Percentiles rank a stretch among this genome's conserved stretches.
These are phyloP conservation scores for Sequoia sempervirens DNA, from an alignment of 75 land plant genomes.

Conservation along the genomic window DNA sequence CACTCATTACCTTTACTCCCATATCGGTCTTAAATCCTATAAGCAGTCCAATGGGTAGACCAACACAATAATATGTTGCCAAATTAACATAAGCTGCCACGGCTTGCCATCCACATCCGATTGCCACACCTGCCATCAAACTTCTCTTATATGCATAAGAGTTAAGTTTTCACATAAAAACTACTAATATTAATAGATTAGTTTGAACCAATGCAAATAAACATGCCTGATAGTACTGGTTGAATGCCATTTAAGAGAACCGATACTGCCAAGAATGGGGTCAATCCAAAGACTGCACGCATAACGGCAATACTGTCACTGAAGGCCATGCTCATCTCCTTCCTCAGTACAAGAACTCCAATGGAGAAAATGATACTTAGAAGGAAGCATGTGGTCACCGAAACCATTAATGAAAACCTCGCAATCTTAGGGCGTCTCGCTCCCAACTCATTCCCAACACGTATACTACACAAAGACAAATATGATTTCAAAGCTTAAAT, in stretches of 20 bases:
- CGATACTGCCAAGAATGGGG: conserved; percentile 40
- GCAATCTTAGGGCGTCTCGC: conserved; percentile 44
- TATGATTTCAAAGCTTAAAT: no score
- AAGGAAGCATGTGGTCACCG: conserved; percentile 19
- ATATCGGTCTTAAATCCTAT: conserved; percentile 42
- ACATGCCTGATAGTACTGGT: conserved; percentile 46
- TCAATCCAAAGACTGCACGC: conserved; percentile 25
- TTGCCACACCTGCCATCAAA: conserved; percentile 38
- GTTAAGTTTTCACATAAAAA: neutral
- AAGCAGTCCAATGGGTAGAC: conserved; percentile 47
- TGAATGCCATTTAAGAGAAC: conserved; percentile 40
- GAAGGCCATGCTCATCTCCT: conserved; percentile 36
- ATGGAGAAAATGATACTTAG: conserved; percentile 24
- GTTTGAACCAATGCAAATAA: neutral
- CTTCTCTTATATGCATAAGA: neutral
- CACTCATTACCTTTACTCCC: conserved; percentile 21
- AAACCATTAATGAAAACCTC: conserved; percentile 35
- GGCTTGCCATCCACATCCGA: conserved; percentile 62
- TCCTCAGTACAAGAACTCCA: conserved; percentile 20
- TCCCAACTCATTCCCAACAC: conserved; percentile 69
- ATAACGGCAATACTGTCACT: conserved; percentile 31
- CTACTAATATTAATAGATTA: neutral
- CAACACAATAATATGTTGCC: conserved; percentile 35
- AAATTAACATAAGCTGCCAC: conserved; percentile 47
- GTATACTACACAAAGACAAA: conserved; percentile 28